Evolutionary conservation across 1,284 basidiomycete genomes (phyloP).

Genomic region (Cryptococcus sp.): DNA sequence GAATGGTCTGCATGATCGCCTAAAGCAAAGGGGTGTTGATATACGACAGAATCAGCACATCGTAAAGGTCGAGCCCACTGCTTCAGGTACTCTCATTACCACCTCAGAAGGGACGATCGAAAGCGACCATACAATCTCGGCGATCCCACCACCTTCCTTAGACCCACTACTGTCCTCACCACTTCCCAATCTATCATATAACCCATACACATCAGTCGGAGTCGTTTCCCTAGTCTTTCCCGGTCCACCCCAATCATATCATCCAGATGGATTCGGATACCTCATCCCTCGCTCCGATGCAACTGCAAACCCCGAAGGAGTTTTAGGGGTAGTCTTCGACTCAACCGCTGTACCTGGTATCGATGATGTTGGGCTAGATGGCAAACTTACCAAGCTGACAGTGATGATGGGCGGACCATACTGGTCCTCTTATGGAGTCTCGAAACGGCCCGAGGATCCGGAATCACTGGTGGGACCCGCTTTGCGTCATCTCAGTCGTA

Average conservation of each 20-base stretch:
- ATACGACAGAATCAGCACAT: not conserved
- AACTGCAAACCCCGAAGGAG: conserved; percentile 43
- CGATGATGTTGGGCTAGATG: conserved; percentile 51
- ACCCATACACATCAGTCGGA: conserved; percentile 57
- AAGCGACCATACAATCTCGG: conserved; percentile 29
- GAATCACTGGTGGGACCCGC: conserved; percentile 38
- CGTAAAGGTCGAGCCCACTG: not conserved
- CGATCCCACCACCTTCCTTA: conserved; percentile 24
- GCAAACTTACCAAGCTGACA: conserved; percentile 62
- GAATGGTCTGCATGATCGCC: conserved; percentile 52
- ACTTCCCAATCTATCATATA: conserved; percentile 51
- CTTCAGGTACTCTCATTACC: not conserved
- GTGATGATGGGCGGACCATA: conserved; percentile 89
- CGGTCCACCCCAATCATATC: conserved; percentile 52
- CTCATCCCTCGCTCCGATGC: conserved; percentile 67
- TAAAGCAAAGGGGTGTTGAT: not conserved
- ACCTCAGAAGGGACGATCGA: conserved; percentile 20
- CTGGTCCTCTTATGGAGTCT: conserved; percentile 39
- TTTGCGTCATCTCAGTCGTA: conserved; percentile 50
- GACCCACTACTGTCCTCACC: conserved; percentile 26
- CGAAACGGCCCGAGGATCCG: conserved; percentile 9
- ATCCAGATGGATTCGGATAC: conserved; percentile 88
- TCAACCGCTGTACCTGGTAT: conserved; percentile 67
- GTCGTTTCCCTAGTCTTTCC: conserved; percentile 62
- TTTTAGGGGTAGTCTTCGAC: conserved; percentile 81